phyloP scores from a whole-genome alignment of 129 eudicot genomes.

The Tanacetum coccineum region DNA sequence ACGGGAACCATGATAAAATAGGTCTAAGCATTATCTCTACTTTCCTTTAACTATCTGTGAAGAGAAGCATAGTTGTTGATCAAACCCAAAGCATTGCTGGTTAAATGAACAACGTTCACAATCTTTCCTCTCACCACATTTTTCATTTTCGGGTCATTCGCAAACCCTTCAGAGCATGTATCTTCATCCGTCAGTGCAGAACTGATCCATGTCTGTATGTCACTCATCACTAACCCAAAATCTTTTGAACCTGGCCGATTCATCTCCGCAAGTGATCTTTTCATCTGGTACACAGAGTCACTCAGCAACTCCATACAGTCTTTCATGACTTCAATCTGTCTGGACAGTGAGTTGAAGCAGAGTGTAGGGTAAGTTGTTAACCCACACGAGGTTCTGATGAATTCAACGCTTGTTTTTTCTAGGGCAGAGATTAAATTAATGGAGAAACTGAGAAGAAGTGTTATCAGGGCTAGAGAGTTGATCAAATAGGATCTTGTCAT shows the following conservation, averaged over 20 bases:
- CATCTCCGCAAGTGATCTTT: constrained; percentile 40
- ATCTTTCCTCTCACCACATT: constrained; percentile 48
- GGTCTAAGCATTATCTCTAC: background rate
- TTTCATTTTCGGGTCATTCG: constrained; percentile 34
- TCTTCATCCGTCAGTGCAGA: constrained; percentile 54
- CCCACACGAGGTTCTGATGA: constrained; percentile 39
- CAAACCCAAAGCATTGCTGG: constrained; percentile 58
- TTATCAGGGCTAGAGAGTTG: background rate
- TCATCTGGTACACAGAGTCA: constrained; percentile 34
- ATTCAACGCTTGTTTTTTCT: constrained; percentile 22
- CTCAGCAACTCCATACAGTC: constrained; percentile 41
- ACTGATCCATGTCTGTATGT: constrained; percentile 64
- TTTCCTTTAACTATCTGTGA: background rate
- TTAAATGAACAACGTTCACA: constrained; percentile 45
- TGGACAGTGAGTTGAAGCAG: constrained; percentile 43
- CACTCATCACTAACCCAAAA: constrained; percentile 20
- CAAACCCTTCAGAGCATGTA: constrained; percentile 57
- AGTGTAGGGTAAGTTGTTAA: constrained; percentile 40
- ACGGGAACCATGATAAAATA: background rate
- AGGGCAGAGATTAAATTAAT: constrained; percentile 15
- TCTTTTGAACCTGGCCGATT: constrained; percentile 23
- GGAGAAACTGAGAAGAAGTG: constrained; percentile 13
- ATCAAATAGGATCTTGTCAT: constrained; percentile 12
- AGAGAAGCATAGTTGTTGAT: constrained; percentile 48
- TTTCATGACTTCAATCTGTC: constrained; percentile 39